Evolutionary conservation across 805 yeast genomes (phyloP), one percentile per base, ranked within the genome.

Genomic region (Kluyveromyces dobzhanskii): DNA sequence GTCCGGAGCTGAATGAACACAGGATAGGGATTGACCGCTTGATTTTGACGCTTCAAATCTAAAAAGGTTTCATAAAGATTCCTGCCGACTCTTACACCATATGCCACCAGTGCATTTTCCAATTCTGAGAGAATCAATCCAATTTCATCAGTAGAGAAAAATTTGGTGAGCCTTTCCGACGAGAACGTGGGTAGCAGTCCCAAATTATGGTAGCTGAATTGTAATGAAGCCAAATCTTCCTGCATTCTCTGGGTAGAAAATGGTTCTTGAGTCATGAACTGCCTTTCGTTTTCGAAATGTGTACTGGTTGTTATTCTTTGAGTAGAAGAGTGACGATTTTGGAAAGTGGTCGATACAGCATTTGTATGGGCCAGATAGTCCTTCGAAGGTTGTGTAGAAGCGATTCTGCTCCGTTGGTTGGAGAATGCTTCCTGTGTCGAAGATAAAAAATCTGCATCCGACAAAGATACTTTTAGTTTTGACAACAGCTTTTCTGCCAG

Each of bases 401-500:
- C 53, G 21, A 35, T 17, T 23, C 8, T n/a, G 8, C 16, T 39
- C 40, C 14, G 35, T 12, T 24, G n/a, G 11, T 21, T 37, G 25
- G 42, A 29, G 28, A 17, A 26, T 1, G 30, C 23, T 19, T 47
- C 51, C 24, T 50, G 59, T 1, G 59, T 56, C n/a, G 49, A 54
- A 32, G 37, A 38, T 14, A 51, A 35, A 36, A 65, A 65, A 14
- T 69, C 71, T 7, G 68, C 70, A 46, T 74, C 78, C n/a, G 70
- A 62, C 32, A 76, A 49, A 7, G 73, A 75, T 32, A 80, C 67
- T 41, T 69, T 72, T 38, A 80, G 59, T 24, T 67, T 72, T 24
- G 70, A 67, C 42, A 79, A 56, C 33, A 80, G 50, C 39, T 66
- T 66, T 3, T 73, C 64, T 1, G 81, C 75, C 23, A 80, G 56